phyloP scores from a whole-genome alignment of 805 yeast genomes.

The Wickerhamomyces bisporus region DNA sequence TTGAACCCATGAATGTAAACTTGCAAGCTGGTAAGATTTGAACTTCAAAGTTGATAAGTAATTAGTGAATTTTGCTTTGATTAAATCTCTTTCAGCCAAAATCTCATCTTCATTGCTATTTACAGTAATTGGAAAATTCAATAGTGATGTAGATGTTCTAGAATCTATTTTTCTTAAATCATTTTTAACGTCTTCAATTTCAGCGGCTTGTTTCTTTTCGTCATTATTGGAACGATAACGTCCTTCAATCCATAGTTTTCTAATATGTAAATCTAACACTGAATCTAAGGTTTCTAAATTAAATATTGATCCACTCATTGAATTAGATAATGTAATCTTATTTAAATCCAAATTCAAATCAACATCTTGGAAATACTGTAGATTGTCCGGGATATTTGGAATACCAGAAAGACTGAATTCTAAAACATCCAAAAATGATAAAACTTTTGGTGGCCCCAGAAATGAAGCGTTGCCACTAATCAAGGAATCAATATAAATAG shows the following conservation, averaged over 20 bases:
- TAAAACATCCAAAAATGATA: slow-evolving; percentile 66
- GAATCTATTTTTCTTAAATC: slow-evolving; percentile 15
- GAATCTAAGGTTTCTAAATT: slow-evolving; percentile 38
- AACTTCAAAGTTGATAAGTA: slow-evolving; percentile 42
- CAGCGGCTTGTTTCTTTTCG: slow-evolving; percentile 13
- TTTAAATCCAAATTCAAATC: slow-evolving; percentile 38
- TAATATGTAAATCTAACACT: slow-evolving; percentile 25
- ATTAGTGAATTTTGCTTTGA: slow-evolving; percentile 36
- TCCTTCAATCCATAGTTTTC: slow-evolving; percentile 18
- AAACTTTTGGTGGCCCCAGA: slow-evolving; percentile 59
- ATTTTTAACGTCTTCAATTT: slow-evolving; percentile 10
- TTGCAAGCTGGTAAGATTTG: slow-evolving; percentile 48
- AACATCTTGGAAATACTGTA: slow-evolving; percentile 28
- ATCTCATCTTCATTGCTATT: slow-evolving; percentile 22
- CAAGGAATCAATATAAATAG: slow-evolving; percentile 47
- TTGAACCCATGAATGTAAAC: slow-evolving; percentile 80
- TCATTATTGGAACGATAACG: slow-evolving; percentile 15
- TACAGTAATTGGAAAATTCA: slow-evolving; percentile 13
- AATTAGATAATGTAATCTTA: slow-evolving; percentile 28
- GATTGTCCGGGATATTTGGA: slow-evolving; percentile 19
- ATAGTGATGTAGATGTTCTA: slow-evolving; percentile 8
- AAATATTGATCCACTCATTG: slow-evolving; percentile 30
- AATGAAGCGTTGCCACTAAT: slow-evolving; percentile 45
- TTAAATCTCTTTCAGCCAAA: slow-evolving; percentile 18
- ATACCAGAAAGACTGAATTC: slow-evolving; percentile 50